Base-by-base conservation (phyloP, 352 stramenopile species). In the Phytopythium montanum region DNA sequence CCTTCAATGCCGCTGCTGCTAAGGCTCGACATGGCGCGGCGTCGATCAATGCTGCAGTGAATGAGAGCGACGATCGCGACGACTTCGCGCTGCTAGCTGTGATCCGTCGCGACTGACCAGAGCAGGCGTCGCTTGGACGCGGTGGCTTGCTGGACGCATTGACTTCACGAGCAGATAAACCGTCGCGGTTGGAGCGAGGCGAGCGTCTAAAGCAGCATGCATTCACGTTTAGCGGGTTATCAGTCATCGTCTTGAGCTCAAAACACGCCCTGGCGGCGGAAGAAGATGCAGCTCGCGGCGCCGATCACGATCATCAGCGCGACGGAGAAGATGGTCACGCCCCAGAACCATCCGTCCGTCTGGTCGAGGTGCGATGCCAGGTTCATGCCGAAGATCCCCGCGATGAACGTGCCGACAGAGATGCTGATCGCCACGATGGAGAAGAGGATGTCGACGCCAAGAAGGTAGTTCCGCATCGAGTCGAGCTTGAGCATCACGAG, bases 401-500 rank as follows among this genome's bases (percentile, higher is more conserved):
- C 75, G 54, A 89, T 68, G 46, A 87, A 84, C 2, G 69, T 87
- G 7, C 79, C 79, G 28, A 89, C 61, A 1, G 76, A 79, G 26
- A 85, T 67, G 28, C 75, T 81, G 44, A 87, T 72, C 26, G 72
- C 74, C n/a, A 86, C 61, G 34, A 88, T 70, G 14, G 65, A 77
- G 64, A 85, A 88, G 29, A 87, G 60, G 31, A 88, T 48, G 34
- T 85, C 79, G 16, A 85, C 73, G 0, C 66, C 66, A 0, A 88
- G 73, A 29, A 89, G 45, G 44, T 89, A 78, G 65, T 89, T 89
- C 54, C 79, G 79, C 60, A 75, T 73, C 36, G 75, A 79, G 68
- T 89, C 79, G 54, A 89, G 73, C 59, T 89, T 83, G 57, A 87
- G 69, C 76, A 83, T 89, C 55, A 89, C 69, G 5, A 90, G 64